Evolutionary conservation across 495 filamentous ascomycete genomes (phyloP).

Genomic region (Lentithecium fluviatile): DNA sequence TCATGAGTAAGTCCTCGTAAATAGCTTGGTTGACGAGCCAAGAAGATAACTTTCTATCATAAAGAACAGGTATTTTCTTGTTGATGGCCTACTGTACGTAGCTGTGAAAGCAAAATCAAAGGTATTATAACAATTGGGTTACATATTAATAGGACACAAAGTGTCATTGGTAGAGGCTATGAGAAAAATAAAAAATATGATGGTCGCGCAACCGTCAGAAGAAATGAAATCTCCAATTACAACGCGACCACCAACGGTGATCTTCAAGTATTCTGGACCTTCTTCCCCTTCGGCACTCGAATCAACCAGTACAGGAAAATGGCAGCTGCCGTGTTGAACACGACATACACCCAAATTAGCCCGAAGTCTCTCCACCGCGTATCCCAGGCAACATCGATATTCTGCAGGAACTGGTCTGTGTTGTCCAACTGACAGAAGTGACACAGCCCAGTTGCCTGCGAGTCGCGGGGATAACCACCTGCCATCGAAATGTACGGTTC

Average conservation of each 20-base stretch:
- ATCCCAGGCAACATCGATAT: slow-evolving; percentile 50
- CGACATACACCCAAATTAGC: slow-evolving; percentile 65
- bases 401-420: slow-evolving; percentile 61
- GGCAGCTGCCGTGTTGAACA: slow-evolving; percentile 75
- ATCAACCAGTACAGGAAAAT: slow-evolving; percentile 76
- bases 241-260: background rate
- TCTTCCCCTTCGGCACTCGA: slow-evolving; percentile 66
- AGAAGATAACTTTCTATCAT: too few relatives aligned
- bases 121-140: too few relatives aligned
- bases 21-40: too few relatives aligned
- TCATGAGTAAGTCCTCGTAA: too few relatives aligned
- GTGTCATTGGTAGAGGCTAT: too few relatives aligned
- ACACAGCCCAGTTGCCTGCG: slow-evolving; percentile 4
- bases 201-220: too few relatives aligned
- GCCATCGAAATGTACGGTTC: slow-evolving; percentile 46
- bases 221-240: too few relatives aligned
- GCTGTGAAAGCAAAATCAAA: too few relatives aligned
- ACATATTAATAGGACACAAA: too few relatives aligned
- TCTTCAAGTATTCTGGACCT: slow-evolving; percentile 37
- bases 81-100: too few relatives aligned
- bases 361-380: slow-evolving; percentile 72
- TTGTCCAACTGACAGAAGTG: slow-evolving; percentile 53
- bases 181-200: too few relatives aligned
- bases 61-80: too few relatives aligned
- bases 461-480: slow-evolving; percentile 23